Percentiles rank a stretch among this genome's conserved stretches.
Evolutionary conservation across 805 yeast genomes (phyloP).

Genomic region (Wickerhamiella australiensis): DNA sequence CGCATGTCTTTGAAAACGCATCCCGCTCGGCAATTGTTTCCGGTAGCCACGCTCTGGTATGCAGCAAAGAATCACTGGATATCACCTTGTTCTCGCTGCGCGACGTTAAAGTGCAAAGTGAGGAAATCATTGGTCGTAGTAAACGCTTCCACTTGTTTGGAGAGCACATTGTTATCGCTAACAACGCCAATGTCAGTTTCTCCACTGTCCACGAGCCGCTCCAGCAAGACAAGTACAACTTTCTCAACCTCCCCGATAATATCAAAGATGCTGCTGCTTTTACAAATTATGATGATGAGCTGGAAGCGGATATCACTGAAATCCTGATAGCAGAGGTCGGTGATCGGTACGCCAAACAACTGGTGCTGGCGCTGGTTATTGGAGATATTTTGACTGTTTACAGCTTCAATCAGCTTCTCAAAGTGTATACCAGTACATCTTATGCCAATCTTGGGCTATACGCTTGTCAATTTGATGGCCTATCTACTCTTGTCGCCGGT

Average conservation of each 20-base stretch:
- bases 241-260: not conserved
- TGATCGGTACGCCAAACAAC: not conserved
- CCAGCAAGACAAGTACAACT: not conserved
- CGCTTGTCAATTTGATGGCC: conserved; percentile 46
- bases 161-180: conserved; percentile 3
- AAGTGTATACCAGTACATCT: conserved; percentile 32
- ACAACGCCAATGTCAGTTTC: not conserved
- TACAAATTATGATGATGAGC: not conserved
- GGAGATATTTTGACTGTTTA: conserved; percentile 18
- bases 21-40: conserved; percentile 5
- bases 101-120: not conserved
- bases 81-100: not conserved
- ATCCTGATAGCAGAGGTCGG: conserved; percentile 7
- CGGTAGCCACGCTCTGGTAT: conserved; percentile 2
- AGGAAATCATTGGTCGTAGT: not conserved
- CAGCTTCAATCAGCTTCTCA: conserved; percentile 27
- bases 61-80: not conserved
- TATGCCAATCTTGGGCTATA: conserved; percentile 40
- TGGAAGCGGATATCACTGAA: not conserved
- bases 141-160: conserved; percentile 1
- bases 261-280: not conserved
- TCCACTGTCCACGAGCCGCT: conserved; percentile 1
- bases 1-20: not conserved
- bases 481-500: conserved; percentile 52
- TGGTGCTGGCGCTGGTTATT: conserved; percentile 11